Evolutionary conservation across 108 stramenopile species (phyloP), one percentile per base, ranked within the genome.

Genomic region (Schizochytrium sp.): DNA sequence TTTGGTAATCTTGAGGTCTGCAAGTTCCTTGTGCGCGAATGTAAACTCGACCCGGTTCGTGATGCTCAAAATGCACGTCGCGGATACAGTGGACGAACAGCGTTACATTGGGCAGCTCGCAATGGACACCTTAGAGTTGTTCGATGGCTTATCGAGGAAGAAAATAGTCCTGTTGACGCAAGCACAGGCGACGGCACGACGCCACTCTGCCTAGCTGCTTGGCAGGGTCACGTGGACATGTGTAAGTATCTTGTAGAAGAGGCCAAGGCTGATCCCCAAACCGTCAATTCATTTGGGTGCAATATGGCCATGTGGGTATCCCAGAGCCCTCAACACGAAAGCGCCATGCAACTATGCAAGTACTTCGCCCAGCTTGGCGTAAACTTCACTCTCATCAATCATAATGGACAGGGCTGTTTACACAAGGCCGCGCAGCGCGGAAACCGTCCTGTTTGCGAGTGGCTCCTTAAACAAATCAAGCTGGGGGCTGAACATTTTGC

Each of bases 371-470:
- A 10, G 50, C 76, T 2, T 10, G 76, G 76, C 12, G 76, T 2
- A 0, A 53, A 83, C 47, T 83, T 83, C 40, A 1, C 47, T 17
- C 76, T 17, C 28, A 83, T 83, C 53, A 83, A 83, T 50, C 76
- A 83, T 1, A 83, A 83, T 55, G 76, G 76, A 0, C 76, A 83
- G 53, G 76, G 76, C 5, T 83, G 76, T 1, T 28, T 83, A 53
- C 76, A 83, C 53, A 83, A 83, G 53, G 76, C 76, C 5, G 76
- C 76, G 47, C 76, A 83, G 76, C 76, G 76, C 10, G 76, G 76
- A 47, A 83, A 83, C 47, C 47, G 47, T 8, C 50, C 47, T 0
- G 76, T 83, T 53, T 83, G 76, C 47, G 53, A 83, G 76, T 83
- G 76, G 76, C 76, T 83, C 55, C 28, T 83, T 47, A n/a, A 40